phyloP scores from a whole-genome alignment of 352 stramenopile species.

The Halophytophthora polymorphica region DNA sequence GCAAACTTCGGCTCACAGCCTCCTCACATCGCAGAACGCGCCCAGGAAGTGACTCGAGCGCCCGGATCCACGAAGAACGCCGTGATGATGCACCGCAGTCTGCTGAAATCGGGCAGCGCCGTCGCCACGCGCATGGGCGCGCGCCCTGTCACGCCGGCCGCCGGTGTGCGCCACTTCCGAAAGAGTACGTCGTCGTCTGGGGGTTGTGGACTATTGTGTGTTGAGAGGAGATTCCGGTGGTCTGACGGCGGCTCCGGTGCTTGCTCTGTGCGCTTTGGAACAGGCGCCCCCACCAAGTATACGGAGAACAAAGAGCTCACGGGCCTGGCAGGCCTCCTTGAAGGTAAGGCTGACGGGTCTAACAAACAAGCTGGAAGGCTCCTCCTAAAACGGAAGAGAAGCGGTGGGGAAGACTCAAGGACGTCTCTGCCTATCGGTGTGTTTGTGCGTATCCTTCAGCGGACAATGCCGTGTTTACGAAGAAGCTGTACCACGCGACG shows the following conservation, averaged over 20 bases:
- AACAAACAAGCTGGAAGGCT: not conserved
- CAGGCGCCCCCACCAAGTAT: slow-evolving; percentile 59
- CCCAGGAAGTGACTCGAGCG: slow-evolving; percentile 8
- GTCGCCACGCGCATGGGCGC: slow-evolving; percentile 25
- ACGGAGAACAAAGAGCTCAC: slow-evolving; percentile 80
- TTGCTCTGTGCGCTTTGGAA: slow-evolving; percentile 1
- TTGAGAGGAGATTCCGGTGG: slow-evolving; percentile 16
- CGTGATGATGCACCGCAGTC: slow-evolving; percentile 46
- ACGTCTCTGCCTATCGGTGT: not conserved
- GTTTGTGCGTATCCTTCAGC: slow-evolving; percentile 24
- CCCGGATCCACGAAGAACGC: not conserved
- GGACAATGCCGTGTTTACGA: slow-evolving; percentile 66
- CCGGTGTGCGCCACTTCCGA: slow-evolving; percentile 67
- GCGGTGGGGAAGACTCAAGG: not conserved
- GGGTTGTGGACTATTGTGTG: not conserved
- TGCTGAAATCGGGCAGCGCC: slow-evolving; percentile 38
- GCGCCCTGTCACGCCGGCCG: slow-evolving; percentile 22
- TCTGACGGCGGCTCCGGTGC: slow-evolving; percentile 4
- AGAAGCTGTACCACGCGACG: slow-evolving; percentile 67
- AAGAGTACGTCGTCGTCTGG: slow-evolving; percentile 41
- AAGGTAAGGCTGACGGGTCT: slow-evolving; percentile 41
- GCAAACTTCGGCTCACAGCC: too few relatives aligned
- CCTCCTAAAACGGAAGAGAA: not conserved
- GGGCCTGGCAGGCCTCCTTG: slow-evolving; percentile 57
- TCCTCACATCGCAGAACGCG: slow-evolving; percentile 20